A percentile compares a stretch with the other conserved stretches of the same genome.
Conservation (phyloP, 805 yeast species). For the Clavispora carvajalis region DNA sequence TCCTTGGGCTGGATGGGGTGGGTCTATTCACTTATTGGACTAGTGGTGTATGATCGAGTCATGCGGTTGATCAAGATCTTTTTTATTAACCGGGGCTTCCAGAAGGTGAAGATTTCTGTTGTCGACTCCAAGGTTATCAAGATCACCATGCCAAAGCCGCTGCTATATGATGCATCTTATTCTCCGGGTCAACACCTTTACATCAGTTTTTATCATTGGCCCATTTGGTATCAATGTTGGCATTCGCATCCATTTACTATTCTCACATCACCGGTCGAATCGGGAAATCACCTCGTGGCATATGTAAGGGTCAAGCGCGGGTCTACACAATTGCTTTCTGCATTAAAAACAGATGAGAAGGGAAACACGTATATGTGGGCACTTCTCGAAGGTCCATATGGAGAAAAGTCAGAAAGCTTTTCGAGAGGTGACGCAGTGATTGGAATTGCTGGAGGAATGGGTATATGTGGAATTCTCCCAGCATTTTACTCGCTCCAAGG, state of each 20-base stretch:
- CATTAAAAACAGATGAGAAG: slow-evolving; percentile 11
- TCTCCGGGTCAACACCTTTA: slow-evolving; percentile 12
- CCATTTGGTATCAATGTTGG: slow-evolving; percentile 15
- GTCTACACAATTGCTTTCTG: slow-evolving; percentile 7
- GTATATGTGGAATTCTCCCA: slow-evolving; percentile 13
- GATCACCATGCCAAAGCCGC: slow-evolving; percentile 12
- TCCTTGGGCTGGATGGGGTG: slow-evolving; percentile 18
- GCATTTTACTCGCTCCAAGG: slow-evolving; percentile 5
- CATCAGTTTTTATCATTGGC: slow-evolving; percentile 15
- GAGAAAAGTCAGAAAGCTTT: slow-evolving; percentile 8
- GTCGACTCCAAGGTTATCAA: slow-evolving; percentile 11
- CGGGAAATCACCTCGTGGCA: slow-evolving; percentile 7
- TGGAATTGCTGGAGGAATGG: slow-evolving; percentile 16
- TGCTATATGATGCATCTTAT: slow-evolving; percentile 9
- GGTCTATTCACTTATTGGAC: slow-evolving; percentile 14
- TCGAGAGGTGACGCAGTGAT: slow-evolving; percentile 8
- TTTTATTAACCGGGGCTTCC: slow-evolving; percentile 12
- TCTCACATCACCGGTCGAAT: slow-evolving; percentile 11
- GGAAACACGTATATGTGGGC: slow-evolving; percentile 12
- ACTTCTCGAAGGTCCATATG: slow-evolving; percentile 17
- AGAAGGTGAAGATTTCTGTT: slow-evolving; percentile 4
- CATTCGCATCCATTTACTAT: slow-evolving; percentile 16
- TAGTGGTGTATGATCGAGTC: slow-evolving; percentile 12
- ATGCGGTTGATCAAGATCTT: slow-evolving; percentile 11
- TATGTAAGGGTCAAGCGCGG: slow-evolving; percentile 15